Conservation (phyloP, 441 rosid genomes). For the Biscutella laevigata region DNA sequence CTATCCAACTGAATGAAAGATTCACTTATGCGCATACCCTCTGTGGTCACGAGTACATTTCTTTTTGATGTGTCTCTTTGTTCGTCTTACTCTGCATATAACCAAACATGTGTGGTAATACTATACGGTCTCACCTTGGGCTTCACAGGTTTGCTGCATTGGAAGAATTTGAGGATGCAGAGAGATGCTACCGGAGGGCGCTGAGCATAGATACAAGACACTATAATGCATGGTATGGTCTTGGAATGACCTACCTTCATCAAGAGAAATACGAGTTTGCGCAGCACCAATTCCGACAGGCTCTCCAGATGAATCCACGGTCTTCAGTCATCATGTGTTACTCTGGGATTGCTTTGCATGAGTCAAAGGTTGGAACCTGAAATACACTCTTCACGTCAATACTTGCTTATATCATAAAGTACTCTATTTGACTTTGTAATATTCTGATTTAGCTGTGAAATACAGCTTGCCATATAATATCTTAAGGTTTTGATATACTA, state of each 20-base stretch:
- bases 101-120: not conserved
- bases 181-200: constrained; percentile 71
- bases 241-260: constrained; percentile 77
- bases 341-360: constrained; percentile 75
- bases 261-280: constrained; percentile 85
- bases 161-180: constrained; percentile 75
- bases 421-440: constrained; percentile 2
- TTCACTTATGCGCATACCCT: constrained; percentile 91
- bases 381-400: not conserved
- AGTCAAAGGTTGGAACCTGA: constrained; percentile 45
- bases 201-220: constrained; percentile 71
- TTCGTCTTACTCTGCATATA: constrained; percentile 9
- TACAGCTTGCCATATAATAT: not conserved
- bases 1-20: constrained; percentile 70
- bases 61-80: constrained; percentile 3
- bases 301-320: constrained; percentile 60
- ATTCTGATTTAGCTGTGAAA: constrained; percentile 2
- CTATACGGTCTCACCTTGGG: constrained; percentile 9
- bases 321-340: constrained; percentile 91
- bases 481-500: not conserved
- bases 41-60: constrained; percentile 88
- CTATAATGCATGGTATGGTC: constrained; percentile 91
- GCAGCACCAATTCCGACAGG: constrained; percentile 75
- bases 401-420: not conserved
- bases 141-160: constrained; percentile 56